A percentile compares a stretch with the other conserved stretches of the same genome.
phyloP scores from a whole-genome alignment of 306 rosid genomes.

The Begonia loranthoides region DNA sequence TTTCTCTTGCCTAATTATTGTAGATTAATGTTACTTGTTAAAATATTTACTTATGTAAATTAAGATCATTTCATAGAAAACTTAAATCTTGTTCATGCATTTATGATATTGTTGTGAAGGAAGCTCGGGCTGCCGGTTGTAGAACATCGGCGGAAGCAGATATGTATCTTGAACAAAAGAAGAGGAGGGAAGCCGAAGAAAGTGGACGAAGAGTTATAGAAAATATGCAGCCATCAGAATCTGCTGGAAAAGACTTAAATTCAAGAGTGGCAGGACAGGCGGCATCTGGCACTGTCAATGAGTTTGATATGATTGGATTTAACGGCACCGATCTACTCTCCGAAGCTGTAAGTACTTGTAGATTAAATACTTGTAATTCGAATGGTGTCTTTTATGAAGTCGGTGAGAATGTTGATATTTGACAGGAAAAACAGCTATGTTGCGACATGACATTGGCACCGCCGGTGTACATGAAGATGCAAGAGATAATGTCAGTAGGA shows the following conservation, averaged over 20 bases:
- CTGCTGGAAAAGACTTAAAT: conserved; percentile 44
- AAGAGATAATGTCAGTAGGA: conserved; percentile 50
- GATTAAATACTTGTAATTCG: neutral
- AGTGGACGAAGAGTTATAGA: conserved; percentile 21
- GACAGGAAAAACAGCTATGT: conserved; percentile 80
- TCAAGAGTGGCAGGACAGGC: conserved; percentile 51
- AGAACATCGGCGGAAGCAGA: conserved; percentile 60
- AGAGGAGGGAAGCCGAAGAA: conserved; percentile 63
- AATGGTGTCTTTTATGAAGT: neutral
- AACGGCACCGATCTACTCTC: conserved; percentile 72
- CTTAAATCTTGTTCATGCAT: too few species aligned
- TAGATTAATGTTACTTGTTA: too few species aligned
- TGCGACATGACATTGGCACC: conserved; percentile 53
- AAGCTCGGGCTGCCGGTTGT: conserved; percentile 73
- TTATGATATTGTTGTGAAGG: conserved; percentile 30
- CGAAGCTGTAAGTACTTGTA: conserved; percentile 49
- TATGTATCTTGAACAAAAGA: conserved; percentile 44
- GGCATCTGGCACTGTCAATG: conserved; percentile 40
- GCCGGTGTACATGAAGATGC: conserved; percentile 54
- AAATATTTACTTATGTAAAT: too few species aligned
- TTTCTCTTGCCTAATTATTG: too few species aligned
- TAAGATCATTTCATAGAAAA: too few species aligned
- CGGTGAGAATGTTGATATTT: neutral
- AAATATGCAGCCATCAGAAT: conserved; percentile 36
- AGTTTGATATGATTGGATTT: conserved; percentile 43